Base-by-base conservation (phyloP, 441 rosid species). In the Hura crepitans region DNA sequence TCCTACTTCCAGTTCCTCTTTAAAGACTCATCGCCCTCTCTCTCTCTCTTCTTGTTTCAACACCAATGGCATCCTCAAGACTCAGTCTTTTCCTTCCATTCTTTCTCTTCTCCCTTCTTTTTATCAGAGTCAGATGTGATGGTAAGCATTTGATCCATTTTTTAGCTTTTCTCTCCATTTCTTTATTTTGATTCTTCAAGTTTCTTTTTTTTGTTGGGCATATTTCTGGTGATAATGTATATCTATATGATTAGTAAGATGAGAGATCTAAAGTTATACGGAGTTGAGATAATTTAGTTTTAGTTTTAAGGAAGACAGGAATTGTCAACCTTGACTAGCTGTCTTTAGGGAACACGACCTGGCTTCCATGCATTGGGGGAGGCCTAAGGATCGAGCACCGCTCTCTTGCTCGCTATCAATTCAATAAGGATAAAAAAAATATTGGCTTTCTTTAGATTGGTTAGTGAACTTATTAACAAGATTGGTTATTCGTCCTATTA, bases 51-150 rank as follows among this genome's bases (percentile, higher is more conserved):
- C 75, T 68, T 23, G n/a, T 23, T 51, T 69, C 25, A 11, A 15
- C 71, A 49, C 15, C n/a, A 62, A 56, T 83, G 85, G 76, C 84
- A 11, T 72, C 79, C 50, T 68, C 84, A 49, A 62, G 73, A 35
- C 55, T 72, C 28, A 62, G 17, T 37, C 74, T 80, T 64, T 65
- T 80, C 47, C 58, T 78, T 31, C 56, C 71, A 6, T 60, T 79
- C 74, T 64, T 80, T 18, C 61, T 81, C 35, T 14, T 72, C 42
- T 74, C 72, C 69, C 12, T 80, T 62, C 68, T 87, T 71, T 47
- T 72, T 66, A 25, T 79, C 72, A 57, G 31, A 70, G 84, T 78
- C 61, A 56, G 73, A 22, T 82, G 79, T 54, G 86, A 73, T n/a
- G 83, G 84, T 81, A 66, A 76, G 55, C 59, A 6, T 72, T 23